A percentile compares a stretch with the other conserved stretches of the same genome.
Evolutionary conservation across 2,329 filamentous ascomycete genomes (phyloP).

Genomic region (Fusarium palustre): DNA sequence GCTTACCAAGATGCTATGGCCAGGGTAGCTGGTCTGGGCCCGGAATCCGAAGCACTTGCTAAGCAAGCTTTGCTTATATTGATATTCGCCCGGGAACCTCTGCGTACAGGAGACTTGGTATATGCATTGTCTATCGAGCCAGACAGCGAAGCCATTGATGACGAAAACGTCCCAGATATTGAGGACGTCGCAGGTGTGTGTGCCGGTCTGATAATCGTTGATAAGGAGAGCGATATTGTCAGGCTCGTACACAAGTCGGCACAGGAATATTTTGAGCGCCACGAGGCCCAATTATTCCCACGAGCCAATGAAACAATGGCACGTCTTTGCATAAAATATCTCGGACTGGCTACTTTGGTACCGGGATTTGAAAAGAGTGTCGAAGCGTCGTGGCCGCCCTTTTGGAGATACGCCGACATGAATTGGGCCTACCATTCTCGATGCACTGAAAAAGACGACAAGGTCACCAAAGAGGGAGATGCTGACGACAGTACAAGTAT

Average conservation of each 20-base stretch:
- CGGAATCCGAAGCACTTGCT: background rate
- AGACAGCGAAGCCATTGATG: background rate
- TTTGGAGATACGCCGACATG: background rate
- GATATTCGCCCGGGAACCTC: background rate
- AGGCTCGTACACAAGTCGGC: background rate
- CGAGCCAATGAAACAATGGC: background rate
- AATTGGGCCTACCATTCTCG: background rate
- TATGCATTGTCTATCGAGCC: background rate
- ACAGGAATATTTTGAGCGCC: background rate
- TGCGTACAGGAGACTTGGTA: background rate
- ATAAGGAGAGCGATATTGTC: background rate
- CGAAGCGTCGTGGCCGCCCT: background rate
- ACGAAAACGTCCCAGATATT: background rate
- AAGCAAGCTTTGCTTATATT: background rate
- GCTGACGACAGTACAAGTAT: fast-evolving
- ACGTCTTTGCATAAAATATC: background rate
- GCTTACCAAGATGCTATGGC: background rate
- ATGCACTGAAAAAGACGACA: fast-evolving
- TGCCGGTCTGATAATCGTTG: background rate
- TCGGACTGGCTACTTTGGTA: fast-evolving
- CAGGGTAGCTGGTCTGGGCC: fast-evolving
- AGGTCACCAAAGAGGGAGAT: fast-evolving
- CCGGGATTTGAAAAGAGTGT: background rate
- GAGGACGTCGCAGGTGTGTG: background rate
- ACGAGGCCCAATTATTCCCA: background rate